Conservation (phyloP, 441 rosid genomes). For the Biscutella laevigata region DNA sequence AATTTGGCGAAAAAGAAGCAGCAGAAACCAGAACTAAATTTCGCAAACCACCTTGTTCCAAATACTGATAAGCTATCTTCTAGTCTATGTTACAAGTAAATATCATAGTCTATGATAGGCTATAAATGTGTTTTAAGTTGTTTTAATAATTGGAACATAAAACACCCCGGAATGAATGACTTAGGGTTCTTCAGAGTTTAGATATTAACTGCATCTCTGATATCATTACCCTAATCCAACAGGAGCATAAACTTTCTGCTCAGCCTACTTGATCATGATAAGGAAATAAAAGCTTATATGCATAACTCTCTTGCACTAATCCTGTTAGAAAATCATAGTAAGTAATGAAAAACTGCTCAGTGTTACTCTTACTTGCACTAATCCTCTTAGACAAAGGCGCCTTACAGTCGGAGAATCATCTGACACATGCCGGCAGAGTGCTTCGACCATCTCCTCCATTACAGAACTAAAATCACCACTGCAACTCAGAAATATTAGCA, state of each 20-base stretch:
- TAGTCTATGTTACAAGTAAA: slow-evolving; percentile 1
- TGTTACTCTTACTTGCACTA: slow-evolving; percentile 61
- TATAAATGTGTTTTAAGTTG: neutral
- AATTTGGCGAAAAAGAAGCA: neutral
- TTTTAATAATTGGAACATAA: neutral
- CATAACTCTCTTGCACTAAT: slow-evolving; percentile 7
- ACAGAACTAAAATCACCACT: slow-evolving; percentile 72
- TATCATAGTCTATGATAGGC: neutral
- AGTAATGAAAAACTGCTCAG: slow-evolving; percentile 4
- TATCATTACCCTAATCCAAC: neutral
- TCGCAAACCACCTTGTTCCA: neutral
- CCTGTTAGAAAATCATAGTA: slow-evolving; percentile 6
- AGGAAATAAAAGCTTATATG: neutral
- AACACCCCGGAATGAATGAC: neutral
- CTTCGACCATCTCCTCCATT: slow-evolving; percentile 94
- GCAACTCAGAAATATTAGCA: slow-evolving; percentile 30
- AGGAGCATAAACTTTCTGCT: neutral
- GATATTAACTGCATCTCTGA: neutral
- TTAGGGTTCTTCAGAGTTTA: neutral
- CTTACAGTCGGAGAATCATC: slow-evolving; percentile 95
- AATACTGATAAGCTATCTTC: neutral
- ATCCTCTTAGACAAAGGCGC: slow-evolving; percentile 91
- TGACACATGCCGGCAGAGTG: slow-evolving; percentile 85
- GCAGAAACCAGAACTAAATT: neutral
- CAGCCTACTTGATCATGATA: neutral